A percentile compares a stretch with the other conserved stretches of the same genome.
These are phyloP conservation scores for Hypoxylon sp. DNA, from an alignment of 2,329 filamentous ascomycete genomes.

Conservation along the genomic window DNA sequence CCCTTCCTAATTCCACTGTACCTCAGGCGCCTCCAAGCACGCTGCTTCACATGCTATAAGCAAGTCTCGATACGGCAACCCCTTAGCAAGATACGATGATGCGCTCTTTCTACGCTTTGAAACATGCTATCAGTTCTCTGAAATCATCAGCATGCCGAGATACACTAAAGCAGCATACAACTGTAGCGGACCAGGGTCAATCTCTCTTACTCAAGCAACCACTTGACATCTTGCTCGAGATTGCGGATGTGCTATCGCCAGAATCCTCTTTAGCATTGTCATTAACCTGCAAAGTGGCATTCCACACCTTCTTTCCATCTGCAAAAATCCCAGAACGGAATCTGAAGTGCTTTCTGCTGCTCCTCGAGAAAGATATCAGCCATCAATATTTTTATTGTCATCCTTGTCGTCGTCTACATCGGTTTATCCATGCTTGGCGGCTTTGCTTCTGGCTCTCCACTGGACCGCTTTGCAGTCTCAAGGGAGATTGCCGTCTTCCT, in stretches of 20 bases:
- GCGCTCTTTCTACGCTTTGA: too few relatives aligned
- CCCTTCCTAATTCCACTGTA: too few relatives aligned
- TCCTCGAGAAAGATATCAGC: constrained; percentile 9
- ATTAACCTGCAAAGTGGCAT: constrained; percentile 4
- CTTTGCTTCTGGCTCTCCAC: background rate
- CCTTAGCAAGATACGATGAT: too few relatives aligned
- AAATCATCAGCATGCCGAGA: too few relatives aligned
- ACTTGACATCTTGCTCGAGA: constrained; percentile 1
- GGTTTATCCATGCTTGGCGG: background rate
- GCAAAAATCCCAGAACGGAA: background rate
- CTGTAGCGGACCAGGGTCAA: background rate
- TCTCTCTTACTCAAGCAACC: background rate
- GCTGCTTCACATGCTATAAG: too few relatives aligned
- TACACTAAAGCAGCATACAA: background rate
- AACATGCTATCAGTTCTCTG: too few relatives aligned
- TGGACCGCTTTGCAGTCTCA: background rate
- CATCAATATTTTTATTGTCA: constrained; percentile 2
- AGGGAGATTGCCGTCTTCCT: background rate
- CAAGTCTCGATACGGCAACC: too few relatives aligned
- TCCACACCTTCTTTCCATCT: background rate
- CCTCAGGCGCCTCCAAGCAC: too few relatives aligned
- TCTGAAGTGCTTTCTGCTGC: background rate
- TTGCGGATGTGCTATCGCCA: background rate
- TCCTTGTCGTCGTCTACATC: constrained; percentile 1
- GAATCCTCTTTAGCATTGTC: constrained; percentile 2